phyloP scores from a whole-genome alignment of 23 red algal species.

The Gracilaria domingensis region DNA sequence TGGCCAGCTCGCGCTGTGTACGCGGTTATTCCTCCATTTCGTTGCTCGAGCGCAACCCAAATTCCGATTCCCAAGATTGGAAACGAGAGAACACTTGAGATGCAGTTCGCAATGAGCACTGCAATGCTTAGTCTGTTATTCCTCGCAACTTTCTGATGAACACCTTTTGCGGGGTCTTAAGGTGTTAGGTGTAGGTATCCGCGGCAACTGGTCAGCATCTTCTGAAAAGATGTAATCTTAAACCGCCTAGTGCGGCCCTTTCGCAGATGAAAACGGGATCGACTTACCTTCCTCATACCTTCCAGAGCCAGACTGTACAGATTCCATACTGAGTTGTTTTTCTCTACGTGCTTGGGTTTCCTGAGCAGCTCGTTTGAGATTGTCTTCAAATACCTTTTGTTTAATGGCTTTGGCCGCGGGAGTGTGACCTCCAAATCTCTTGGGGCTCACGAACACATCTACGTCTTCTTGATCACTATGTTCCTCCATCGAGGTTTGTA shows the following conservation, averaged over 20 bases:
- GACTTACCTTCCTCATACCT: background rate
- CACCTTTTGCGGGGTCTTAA: conserved; percentile 27
- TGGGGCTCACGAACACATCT: conserved; percentile 62
- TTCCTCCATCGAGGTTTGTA: background rate
- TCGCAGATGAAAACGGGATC: background rate
- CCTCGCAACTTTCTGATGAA: conserved; percentile 52
- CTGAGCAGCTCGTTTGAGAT: conserved; percentile 33
- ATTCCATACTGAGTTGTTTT: conserved; percentile 12
- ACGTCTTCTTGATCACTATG: conserved; percentile 57
- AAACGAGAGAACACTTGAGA: conserved; percentile 7
- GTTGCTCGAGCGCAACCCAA: conserved; percentile 48
- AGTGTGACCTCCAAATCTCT: conserved; percentile 50
- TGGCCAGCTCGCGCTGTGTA: conserved; percentile 33
- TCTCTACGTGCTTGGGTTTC: background rate
- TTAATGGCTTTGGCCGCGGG: conserved; percentile 51
- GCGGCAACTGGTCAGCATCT: background rate
- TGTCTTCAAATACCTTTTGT: conserved; percentile 69
- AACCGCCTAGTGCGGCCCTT: background rate
- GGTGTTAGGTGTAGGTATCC: background rate
- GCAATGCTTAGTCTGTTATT: conserved; percentile 57
- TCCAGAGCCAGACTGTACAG: background rate
- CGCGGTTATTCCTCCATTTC: conserved; percentile 47
- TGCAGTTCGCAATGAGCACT: conserved; percentile 38
- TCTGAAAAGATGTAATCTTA: background rate
- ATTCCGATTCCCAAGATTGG: conserved; percentile 27